Evolutionary conservation across 2,329 filamentous ascomycete species (phyloP), one percentile per base, ranked within the genome.

Genomic region (Raffaelea albimanens): DNA sequence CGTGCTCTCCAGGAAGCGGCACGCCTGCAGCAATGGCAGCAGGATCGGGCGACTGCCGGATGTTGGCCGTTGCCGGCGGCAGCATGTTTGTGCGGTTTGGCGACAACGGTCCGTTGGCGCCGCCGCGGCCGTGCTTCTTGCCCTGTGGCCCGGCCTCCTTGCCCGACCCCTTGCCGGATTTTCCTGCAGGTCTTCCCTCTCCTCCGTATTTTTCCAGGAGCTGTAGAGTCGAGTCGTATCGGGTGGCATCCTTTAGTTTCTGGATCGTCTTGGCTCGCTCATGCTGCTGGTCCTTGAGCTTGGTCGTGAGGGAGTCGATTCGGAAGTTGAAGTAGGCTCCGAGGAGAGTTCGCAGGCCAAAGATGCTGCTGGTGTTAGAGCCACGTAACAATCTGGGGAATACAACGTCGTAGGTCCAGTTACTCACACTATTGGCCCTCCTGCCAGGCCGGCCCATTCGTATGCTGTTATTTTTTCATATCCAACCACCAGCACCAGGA

Each of bases 181-280:
- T 50, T 47, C 41, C 48, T 25, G 11, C 43, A 49, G 5, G 56
- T 55, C 59, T 70, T 68, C 82, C 79, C 19, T 73, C 70, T 10
- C 80, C 85, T 33, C 89, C 90, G 63, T 98, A 98, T 59, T 97
- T 98, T 59, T 97, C 87, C 11, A 98, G 77, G 50, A 98, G 68
- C 61, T 96, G 82, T 59, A 94, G 80, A 2, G 93, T 98, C 29
- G 90, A 93, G 65, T 97, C 87, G 68, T 96, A 98, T 64, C 87
- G 95, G 31, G 93, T 98, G 22, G 90, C 90, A 50, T 85, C 82
- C 67, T 98, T 98, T 53, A 98, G 79, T 66, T 90, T 90, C 62
- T 95, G 85, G 55, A 98, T 97, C 2, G 90, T 95, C 57, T 81
- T 81, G 50, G 86, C 80, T 46, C 91, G 82, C 64, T 96, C 86